Evolutionary conservation across 2,329 filamentous ascomycete species (phyloP), one percentile per base, ranked within the genome.

Genomic region (Aspergillus alliaceus): DNA sequence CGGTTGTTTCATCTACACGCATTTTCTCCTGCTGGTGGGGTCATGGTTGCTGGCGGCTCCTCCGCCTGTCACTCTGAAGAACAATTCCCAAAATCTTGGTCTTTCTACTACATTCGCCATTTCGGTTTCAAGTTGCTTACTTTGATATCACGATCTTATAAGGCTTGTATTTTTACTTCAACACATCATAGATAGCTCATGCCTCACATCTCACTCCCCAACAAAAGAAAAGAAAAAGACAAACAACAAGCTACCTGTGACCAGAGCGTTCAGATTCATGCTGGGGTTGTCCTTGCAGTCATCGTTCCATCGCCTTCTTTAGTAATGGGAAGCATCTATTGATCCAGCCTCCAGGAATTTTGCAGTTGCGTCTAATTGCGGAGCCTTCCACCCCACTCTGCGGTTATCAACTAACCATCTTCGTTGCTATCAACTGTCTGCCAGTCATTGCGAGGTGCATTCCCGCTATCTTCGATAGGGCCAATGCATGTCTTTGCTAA

Each of bases 261-360:
- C 15, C 24, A 27, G 14, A 44, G 24, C 4, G 40, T 44, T 42
- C 24, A 27, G 8, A 29, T 44, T 25, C 40, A 44, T 44, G 22
- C 7, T 24, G 22, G 22, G 14, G 22, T 15, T 18, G 56, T 58
- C 57, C 51, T 59, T 57, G 48, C 40, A 56, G 52, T 54, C 51
- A 54, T 57, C 49, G 53, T 56, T 58, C 57, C 54, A 56, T 57
- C 46, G 42, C 53, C 53, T 56, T 63, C 53, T 22, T 9, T 20
- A 59, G 48, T 54, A 55, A 56, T 53, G 44, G 51, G 51, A 53
- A 48, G 54, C 53, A 53, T 59, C 44, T 46, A 48, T 56, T 49
- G 24, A 58, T 58, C 62, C 59, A 65, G 60, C 63, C 63, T 59
- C 59, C 63, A 63, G 57, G 59, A 64, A 64, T 64, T 46, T 58